Percentiles rank a stretch among this genome's conserved stretches.
Evolutionary conservation across 106 monocot genomes (phyloP).

Genomic region (Hemerocallis citrina): DNA sequence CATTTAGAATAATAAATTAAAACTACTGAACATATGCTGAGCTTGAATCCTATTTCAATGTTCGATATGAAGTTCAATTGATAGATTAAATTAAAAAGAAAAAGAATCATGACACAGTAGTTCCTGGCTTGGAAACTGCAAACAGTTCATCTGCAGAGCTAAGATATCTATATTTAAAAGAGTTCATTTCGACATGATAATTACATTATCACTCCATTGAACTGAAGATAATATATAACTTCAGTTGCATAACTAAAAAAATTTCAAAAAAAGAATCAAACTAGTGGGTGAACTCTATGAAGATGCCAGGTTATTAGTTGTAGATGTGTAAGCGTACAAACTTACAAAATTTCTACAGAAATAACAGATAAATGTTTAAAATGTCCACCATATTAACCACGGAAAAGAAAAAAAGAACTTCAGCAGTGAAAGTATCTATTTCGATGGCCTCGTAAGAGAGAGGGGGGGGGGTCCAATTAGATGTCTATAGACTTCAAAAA

Average conservation of each 20-base stretch:
- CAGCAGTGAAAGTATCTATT: too few relatives aligned
- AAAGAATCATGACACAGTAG: background rate
- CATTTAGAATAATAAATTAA: too few relatives aligned
- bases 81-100: background rate
- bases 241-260: background rate
- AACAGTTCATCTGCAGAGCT: background rate
- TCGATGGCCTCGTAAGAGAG: too few relatives aligned
- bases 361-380: too few relatives aligned
- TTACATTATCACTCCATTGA: background rate
- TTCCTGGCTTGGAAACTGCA: background rate
- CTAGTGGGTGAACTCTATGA: background rate
- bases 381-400: too few relatives aligned
- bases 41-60: too few relatives aligned
- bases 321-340: background rate
- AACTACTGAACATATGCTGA: too few relatives aligned
- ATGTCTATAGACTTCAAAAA: too few relatives aligned
- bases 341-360: too few relatives aligned
- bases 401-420: too few relatives aligned
- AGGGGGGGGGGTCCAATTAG: too few relatives aligned
- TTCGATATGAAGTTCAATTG: background rate
- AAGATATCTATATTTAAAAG: background rate
- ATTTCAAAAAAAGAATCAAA: background rate
- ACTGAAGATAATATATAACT: background rate
- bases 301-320: background rate
- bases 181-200: background rate